Base-by-base conservation (phyloP, 2,329 filamentous ascomycete genomes). In the Dactylellina sp. region DNA sequence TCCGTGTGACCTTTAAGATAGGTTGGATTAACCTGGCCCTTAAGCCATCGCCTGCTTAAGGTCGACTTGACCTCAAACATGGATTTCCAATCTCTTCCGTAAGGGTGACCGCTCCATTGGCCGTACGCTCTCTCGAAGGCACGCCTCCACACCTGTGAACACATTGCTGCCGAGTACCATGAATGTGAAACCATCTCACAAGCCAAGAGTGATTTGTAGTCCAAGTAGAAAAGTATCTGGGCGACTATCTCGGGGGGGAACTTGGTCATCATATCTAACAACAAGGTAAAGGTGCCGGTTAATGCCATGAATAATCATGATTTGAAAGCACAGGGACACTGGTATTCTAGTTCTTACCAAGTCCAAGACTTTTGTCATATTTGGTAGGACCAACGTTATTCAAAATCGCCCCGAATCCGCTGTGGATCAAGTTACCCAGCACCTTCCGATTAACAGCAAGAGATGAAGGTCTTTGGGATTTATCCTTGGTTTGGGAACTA, bases 1-100 rank as follows among this genome's bases (percentile, higher is more conserved):
- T 99, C 95, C 24, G 89, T 89, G 80, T 99, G 95, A 1, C 95
- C 95, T 78, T 95, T 92, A 20, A 99, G 86, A 81, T 97, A 98
- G 64, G 96, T 88, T 0, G 92, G 89, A 49, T 88, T 89, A 7
- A 93, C 91, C 76, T 89, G 89, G 64, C 91, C 90, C 56, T 89
- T 84, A 78, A 87, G 89, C 95, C 95, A 99, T 75, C 91, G 88
- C 76, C 85, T 84, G 77, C 92, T 89, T 75, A 99, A 85, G 75
- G 90, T 86, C 72, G 89, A 86, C 77, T 91, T 89, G 47, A 91
- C 89, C 77, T 88, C 85, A 81, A 93, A 97, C 80, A 97, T 91
- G 76, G 88, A 86, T 82, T 91, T 92, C 92, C 93, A 99, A 80
- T 97, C 86, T 77, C 91, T 91, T 39, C 85, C 85, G 2, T 66